Percentiles rank a stretch among this genome's conserved stretches.
Conservation (phyloP, 331 rosid genomes). For the Prunus yedoensis region DNA sequence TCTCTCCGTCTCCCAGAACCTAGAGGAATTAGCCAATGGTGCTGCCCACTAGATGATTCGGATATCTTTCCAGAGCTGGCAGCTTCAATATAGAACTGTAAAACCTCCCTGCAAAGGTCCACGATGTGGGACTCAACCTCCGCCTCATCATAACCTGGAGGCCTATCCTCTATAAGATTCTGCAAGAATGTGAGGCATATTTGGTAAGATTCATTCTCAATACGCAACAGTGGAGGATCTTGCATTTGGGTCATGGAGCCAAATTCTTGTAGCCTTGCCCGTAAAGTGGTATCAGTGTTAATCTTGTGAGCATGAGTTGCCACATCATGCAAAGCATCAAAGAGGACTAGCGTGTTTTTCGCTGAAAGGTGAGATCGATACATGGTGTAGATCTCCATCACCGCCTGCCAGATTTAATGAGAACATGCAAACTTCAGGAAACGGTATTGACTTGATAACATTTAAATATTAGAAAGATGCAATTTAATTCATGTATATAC, state of each 20-base stretch:
- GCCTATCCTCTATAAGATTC: constrained; percentile 73
- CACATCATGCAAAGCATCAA: constrained; percentile 68
- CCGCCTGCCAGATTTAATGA: constrained; percentile 68
- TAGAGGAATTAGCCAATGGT: constrained; percentile 78
- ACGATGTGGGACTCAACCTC: constrained; percentile 77
- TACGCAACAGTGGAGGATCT: constrained; percentile 95
- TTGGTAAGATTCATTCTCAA: constrained; percentile 92
- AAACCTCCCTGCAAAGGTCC: constrained; percentile 71
- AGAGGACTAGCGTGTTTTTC: constrained; percentile 60
- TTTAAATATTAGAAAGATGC: background rate
- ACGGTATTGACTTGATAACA: background rate
- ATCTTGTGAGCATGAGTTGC: constrained; percentile 82
- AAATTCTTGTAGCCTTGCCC: constrained; percentile 88
- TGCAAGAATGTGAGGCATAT: constrained; percentile 83
- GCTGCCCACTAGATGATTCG: constrained; percentile 51
- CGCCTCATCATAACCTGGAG: constrained; percentile 50
- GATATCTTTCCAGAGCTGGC: constrained; percentile 48
- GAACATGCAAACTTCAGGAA: constrained; percentile 2
- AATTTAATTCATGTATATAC: background rate
- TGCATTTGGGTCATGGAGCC: constrained; percentile 95
- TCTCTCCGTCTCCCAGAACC: constrained; percentile 89
- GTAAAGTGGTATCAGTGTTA: constrained; percentile 48
- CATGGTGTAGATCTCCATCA: constrained; percentile 87
- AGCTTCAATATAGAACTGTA: constrained; percentile 69
- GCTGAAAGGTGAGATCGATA: constrained; percentile 66